Evolutionary conservation across 768 basidiomycete genomes (phyloP), one percentile per base, ranked within the genome.

Genomic region (Pisolithus sp.): DNA sequence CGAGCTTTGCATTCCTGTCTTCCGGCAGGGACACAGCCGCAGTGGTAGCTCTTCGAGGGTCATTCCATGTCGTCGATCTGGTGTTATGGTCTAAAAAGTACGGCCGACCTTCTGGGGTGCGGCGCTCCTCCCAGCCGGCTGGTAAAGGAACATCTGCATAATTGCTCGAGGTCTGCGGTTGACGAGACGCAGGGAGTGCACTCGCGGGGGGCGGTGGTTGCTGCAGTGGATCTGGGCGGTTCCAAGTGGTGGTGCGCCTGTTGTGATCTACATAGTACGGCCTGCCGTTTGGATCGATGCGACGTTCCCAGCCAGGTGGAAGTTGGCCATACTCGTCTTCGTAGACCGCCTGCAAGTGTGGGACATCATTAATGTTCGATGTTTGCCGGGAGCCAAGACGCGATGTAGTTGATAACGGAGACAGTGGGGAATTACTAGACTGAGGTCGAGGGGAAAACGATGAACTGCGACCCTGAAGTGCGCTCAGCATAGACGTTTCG

Each of bases 111-210:
- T 93, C 89, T n/a, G 89, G 79, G 2, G 91, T 92, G 52, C 85
- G 82, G 43, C 92, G 81, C 62, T 93, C 92, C 69, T 94, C 93
- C 92, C 93, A 95, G 18, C 92, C 92, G 7, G 86, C 78, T 0
- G 92, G 92, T 8, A 95, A 73, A 9, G 88, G 89, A 9, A 85
- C 74, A 57, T 83, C 83, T 2, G 75, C 73, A 59, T 83, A 82
- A 3, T 58, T 57, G 43, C 46, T 65, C 4, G 63, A 57, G 31
- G 67, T 62, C n/a, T 69, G 62, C 6, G 71, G 54, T 0, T 55
- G 52, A 7, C 57, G 50, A 7, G 59, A n/a, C 21, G 55, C 41
- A 20, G 53, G 60, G 7, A 62, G 46, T 18, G 60, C 48, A 37
- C 59, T 54, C 6, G 51, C 43, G 0, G 60, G 50, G 2, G 47